Evolutionary conservation across 2,329 filamentous ascomycete genomes (phyloP), one percentile per base, ranked within the genome.

Genomic region (Seiridium cupressi): DNA sequence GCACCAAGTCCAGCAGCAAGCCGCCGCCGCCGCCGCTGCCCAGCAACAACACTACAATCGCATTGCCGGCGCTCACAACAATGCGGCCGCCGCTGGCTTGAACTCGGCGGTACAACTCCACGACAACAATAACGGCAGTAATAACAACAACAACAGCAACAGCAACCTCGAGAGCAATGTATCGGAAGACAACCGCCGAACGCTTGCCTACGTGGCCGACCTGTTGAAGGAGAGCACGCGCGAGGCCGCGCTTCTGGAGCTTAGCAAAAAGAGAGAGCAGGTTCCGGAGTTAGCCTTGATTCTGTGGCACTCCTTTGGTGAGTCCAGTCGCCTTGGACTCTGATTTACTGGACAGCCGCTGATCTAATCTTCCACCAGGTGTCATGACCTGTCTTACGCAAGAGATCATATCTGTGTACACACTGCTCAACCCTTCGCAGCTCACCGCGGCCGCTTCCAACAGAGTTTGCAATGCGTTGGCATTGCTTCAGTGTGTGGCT

Each of bases 341-440:
- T 65, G 64, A 69, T 60, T 4, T 26, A 31, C 42, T 48, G 8
- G n/a, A 13, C 55, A 48, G 38, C n/a, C 8, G 47, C 47, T 55
- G 38, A 36, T 26, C 36, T 8, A 11, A 34, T 9, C 18, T 7
- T 35, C n/a, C 35, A 55, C 35, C 49, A 97, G 93, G 93, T 70
- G 95, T 99, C 71, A 99, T 99, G 95, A 97, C 95, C 51, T 96
- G 93, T 58, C 83, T 99, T 32, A 85, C 98, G 40, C 94, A 98
- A 76, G 95, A 99, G 79, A 99, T 99, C 73, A 99, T 99, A 72
- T 97, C 94, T 9, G 95, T 99, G 59, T 99, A 99, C 74, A 96
- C 93, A 35, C 86, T 99, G 4, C 86, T 99, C 69, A 99, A 97
- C 75, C 95, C 95, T 5, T 97, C 93, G 55, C 94, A 98, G 78